Evolutionary conservation across 805 yeast species (phyloP), one percentile per base, ranked within the genome.

Genomic region (Lipomyces spencermartinsiae): DNA sequence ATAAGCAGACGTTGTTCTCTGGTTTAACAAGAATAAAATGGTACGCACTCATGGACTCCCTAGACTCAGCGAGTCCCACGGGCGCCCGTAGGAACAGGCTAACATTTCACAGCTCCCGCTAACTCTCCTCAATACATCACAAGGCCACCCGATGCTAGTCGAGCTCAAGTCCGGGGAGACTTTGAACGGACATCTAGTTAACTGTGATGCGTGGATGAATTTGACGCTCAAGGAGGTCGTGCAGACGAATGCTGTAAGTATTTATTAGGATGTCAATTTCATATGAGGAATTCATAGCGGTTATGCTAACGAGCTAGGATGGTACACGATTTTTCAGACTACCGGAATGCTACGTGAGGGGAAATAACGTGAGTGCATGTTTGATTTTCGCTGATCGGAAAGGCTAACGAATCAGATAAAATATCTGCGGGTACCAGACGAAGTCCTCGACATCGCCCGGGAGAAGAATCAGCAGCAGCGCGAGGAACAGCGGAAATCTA

Each of bases 121-220:
- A 75, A 93, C 93, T 74, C 84, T 95, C 70, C 85, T 95, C 75
- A 93, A 96, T 63, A 90, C 97, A 65, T 92, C 97, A 19, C 93
- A 93, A 78, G 93, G 92, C 66, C 93, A 91, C 76, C 90, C 93
- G 51, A 85, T 95, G 75, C 84, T 90, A 75, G 92, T 95, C 60
- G 99, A 94, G 78, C 85, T 95, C 76, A 95, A 95, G 78, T 88
- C 90, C 65, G 97, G 98, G 43, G 97, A 92, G 75, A 88, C 94
- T 9, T 83, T 93, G 61, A 90, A 89, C 75, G 99, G 99, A 61
- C 86, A 85, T 65, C 82, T 95, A 68, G 86, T 87, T 65, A 90
- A 91, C 76, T 92, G 97, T 74, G 99, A 95, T 78, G 88, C 92
- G 53, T 91, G 96, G 93, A 95, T 95, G 99, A 95, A 95, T 78